Evolutionary conservation across 805 yeast species (phyloP).

Genomic region (Candida multigemmis): DNA sequence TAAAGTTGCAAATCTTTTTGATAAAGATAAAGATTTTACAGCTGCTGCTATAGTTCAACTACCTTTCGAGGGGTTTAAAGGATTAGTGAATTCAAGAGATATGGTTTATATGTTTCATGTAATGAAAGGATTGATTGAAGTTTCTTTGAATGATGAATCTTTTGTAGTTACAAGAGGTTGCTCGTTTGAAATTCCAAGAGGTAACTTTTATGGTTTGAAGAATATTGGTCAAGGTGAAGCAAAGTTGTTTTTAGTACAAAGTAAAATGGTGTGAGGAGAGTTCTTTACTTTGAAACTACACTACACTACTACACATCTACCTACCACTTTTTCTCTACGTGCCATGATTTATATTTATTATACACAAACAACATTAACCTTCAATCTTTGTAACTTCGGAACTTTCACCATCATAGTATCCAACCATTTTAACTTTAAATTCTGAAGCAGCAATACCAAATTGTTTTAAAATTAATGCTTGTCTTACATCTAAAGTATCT

Average conservation of each 20-base stretch:
- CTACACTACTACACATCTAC: no score
- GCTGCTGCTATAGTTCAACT: slow-evolving; percentile 70
- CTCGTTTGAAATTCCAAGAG: slow-evolving; percentile 74
- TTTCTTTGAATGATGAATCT: slow-evolving; percentile 46
- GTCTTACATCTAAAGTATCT: slow-evolving; percentile 75
- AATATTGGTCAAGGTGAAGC: slow-evolving; percentile 54
- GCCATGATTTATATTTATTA: slow-evolving; percentile 1
- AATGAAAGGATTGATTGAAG: slow-evolving; percentile 61
- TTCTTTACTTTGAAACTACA: no score
- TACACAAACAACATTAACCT: slow-evolving; percentile 1
- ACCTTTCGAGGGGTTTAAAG: slow-evolving; percentile 54
- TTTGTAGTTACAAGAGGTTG: slow-evolving; percentile 67
- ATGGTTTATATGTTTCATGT: slow-evolving; percentile 71
- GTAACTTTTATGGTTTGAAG: slow-evolving; percentile 59
- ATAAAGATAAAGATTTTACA: slow-evolving; percentile 49
- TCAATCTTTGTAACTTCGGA: slow-evolving; percentile 16
- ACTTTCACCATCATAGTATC: slow-evolving; percentile 64
- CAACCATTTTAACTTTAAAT: slow-evolving; percentile 73
- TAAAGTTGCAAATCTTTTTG: slow-evolving; percentile 55
- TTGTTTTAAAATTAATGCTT: slow-evolving; percentile 85
- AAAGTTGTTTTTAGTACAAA: slow-evolving; percentile 67
- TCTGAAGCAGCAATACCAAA: slow-evolving; percentile 94
- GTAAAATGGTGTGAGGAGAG: slow-evolving; percentile 6
- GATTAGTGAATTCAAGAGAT: slow-evolving; percentile 51
- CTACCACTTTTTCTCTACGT: slow-evolving; percentile 1